Percentiles rank a stretch among this genome's conserved stretches.
Evolutionary conservation across 768 basidiomycete species (phyloP).

Genomic region (Heimioporus sp.): DNA sequence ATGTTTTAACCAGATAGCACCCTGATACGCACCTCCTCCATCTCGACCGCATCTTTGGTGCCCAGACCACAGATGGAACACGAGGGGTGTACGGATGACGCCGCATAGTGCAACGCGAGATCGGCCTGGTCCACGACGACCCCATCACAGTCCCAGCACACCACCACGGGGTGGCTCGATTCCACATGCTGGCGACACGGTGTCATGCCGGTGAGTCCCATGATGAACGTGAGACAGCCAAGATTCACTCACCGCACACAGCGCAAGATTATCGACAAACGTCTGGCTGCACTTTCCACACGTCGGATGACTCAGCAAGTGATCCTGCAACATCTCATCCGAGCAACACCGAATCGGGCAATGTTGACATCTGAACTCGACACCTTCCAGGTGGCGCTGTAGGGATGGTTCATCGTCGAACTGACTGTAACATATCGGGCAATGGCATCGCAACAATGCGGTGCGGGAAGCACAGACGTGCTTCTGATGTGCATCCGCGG

Average conservation of each 20-base stretch:
- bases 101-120: constrained; percentile 23
- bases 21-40: constrained; percentile 20
- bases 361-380: constrained; percentile 17
- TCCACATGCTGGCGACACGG: constrained; percentile 20
- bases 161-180: constrained; percentile 20
- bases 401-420: constrained; percentile 19
- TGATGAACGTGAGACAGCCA: neutral
- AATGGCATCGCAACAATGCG: constrained; percentile 15
- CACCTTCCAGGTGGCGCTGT: constrained; percentile 16
- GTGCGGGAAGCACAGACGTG: constrained; percentile 16
- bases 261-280: constrained; percentile 18
- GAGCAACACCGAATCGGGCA: constrained; percentile 23
- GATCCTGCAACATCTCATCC: constrained; percentile 24
- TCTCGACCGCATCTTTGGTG: constrained; percentile 8
- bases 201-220: neutral
- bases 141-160: constrained; percentile 32
- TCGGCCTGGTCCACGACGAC: constrained; percentile 17
- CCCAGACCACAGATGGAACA: constrained; percentile 20
- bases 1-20: neutral
- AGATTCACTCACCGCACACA: constrained; percentile 18
- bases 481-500: neutral
- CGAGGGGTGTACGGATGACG: constrained; percentile 19
- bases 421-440: constrained; percentile 19
- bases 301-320: constrained; percentile 21
- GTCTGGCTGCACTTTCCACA: constrained; percentile 20